Conservation (phyloP, 2,329 filamentous ascomycete genomes). For the Ceratocystiopsis minuta region DNA sequence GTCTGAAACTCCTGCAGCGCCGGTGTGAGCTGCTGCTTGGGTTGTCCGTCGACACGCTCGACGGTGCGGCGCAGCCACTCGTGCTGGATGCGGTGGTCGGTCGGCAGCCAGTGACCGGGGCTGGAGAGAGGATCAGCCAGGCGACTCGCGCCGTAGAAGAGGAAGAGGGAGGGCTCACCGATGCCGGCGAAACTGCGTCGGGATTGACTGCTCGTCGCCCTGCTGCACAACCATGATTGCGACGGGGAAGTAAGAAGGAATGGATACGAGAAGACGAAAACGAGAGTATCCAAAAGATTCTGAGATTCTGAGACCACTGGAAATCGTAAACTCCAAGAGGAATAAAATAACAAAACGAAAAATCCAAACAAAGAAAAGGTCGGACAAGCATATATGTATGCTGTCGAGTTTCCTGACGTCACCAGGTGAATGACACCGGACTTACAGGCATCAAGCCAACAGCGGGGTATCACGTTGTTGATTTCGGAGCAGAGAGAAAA, state of each 20-base stretch:
- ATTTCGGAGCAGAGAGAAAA: background rate
- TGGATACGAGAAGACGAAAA: too few relatives aligned
- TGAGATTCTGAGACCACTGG: too few relatives aligned
- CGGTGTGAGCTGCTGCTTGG: conserved; percentile 32
- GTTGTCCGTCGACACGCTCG: conserved; percentile 32
- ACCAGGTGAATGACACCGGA: too few relatives aligned
- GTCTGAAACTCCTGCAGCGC: conserved; percentile 46
- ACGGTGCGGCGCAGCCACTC: conserved; percentile 43
- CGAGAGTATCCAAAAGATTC: too few relatives aligned
- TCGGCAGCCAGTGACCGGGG: conserved; percentile 42
- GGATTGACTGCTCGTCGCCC: conserved; percentile 32
- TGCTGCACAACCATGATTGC: conserved; percentile 27
- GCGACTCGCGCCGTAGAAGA: background rate
- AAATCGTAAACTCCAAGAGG: too few relatives aligned
- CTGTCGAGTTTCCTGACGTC: too few relatives aligned
- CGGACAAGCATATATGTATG: too few relatives aligned
- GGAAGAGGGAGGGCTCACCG: conserved; percentile 19
- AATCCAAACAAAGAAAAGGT: too few relatives aligned
- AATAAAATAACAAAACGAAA: too few relatives aligned
- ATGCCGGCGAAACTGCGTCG: conserved; percentile 25
- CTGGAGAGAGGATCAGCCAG: conserved; percentile 14
- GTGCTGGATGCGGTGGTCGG: conserved; percentile 42
- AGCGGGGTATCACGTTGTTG: too few relatives aligned
- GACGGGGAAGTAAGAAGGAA: too few relatives aligned
- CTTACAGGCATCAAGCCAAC: too few relatives aligned